Conservation (phyloP, 2,329 filamentous ascomycete genomes). For the Tolypocladium tundrense region DNA sequence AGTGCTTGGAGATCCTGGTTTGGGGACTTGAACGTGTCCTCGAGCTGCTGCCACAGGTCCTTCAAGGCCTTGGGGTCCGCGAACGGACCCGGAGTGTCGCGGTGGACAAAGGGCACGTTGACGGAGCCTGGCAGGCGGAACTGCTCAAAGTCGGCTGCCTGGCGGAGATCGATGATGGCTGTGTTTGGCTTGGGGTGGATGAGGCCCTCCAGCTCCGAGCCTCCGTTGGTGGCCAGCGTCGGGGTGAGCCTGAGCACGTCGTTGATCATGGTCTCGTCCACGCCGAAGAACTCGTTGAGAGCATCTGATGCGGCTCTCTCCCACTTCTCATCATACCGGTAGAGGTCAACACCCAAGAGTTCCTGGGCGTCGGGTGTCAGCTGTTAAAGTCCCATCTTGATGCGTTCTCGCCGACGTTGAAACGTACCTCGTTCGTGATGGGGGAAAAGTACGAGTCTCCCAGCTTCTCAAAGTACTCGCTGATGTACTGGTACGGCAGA, state of each 20-base stretch:
- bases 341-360: slow-evolving; percentile 34
- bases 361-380: slow-evolving; percentile 17
- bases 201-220: slow-evolving; percentile 2
- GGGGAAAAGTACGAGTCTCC: slow-evolving; percentile 34
- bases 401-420: neutral
- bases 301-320: slow-evolving; percentile 29
- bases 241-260: slow-evolving; percentile 4
- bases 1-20: slow-evolving; percentile 8
- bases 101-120: slow-evolving; percentile 31
- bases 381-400: neutral
- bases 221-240: neutral
- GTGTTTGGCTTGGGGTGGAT: slow-evolving; percentile 14
- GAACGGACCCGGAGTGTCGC: slow-evolving; percentile 32
- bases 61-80: slow-evolving; percentile 30
- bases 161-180: slow-evolving; percentile 33
- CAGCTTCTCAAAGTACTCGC: slow-evolving; percentile 49
- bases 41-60: slow-evolving; percentile 35
- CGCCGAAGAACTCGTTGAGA: slow-evolving; percentile 21
- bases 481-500: slow-evolving; percentile 52
- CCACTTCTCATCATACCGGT: slow-evolving; percentile 44
- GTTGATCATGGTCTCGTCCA: slow-evolving; percentile 5
- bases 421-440: slow-evolving; percentile 31
- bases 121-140: slow-evolving; percentile 33
- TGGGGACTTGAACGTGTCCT: slow-evolving; percentile 26
- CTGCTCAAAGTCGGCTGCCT: slow-evolving; percentile 26